These are phyloP conservation scores for Floccularia luteovirens DNA, from an alignment of 768 basidiomycete genomes.

Conservation along the genomic window DNA sequence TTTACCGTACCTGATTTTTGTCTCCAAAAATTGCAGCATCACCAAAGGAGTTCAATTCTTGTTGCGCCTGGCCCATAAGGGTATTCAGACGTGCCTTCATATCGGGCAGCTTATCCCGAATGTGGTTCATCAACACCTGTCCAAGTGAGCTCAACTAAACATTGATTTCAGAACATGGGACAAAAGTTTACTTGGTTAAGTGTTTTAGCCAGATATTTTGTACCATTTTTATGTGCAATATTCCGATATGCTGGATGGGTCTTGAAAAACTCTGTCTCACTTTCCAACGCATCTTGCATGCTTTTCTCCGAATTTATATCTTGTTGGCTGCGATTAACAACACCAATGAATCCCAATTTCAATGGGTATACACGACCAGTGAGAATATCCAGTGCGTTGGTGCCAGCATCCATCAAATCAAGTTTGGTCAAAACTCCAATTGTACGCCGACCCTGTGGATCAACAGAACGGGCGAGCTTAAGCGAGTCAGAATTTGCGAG, in stretches of 20 bases:
- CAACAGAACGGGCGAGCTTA: conserved; percentile 92
- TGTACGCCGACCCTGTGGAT: conserved; percentile 93
- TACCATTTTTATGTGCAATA: conserved; percentile 97
- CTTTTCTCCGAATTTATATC: conserved; percentile 88
- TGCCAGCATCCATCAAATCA: conserved; percentile 98
- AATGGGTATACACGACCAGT: conserved; percentile 97
- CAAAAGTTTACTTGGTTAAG: conserved; percentile 68
- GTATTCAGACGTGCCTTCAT: conserved; percentile 99
- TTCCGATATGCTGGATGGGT: conserved; percentile 89
- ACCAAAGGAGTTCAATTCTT: conserved; percentile 95
- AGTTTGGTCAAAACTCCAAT: conserved; percentile 96
- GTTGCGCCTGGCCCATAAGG: conserved; percentile 97
- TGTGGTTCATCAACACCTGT: conserved; percentile 92
- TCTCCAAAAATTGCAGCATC: conserved; percentile 90
- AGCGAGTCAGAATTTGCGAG: conserved; percentile 97
- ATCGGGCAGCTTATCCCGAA: conserved; percentile 96
- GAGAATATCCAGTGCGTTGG: conserved; percentile 92
- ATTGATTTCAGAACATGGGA: too few species aligned
- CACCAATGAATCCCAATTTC: conserved; percentile 96
- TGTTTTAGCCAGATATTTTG: conserved; percentile 86
- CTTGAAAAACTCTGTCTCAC: conserved; percentile 88
- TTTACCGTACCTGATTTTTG: conserved; percentile 58
- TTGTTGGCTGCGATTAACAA: conserved; percentile 96
- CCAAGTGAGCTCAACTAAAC: too few species aligned
- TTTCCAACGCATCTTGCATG: conserved; percentile 77